Conservation (phyloP, 148 eudicot genomes). For the Pouteria glomerata region DNA sequence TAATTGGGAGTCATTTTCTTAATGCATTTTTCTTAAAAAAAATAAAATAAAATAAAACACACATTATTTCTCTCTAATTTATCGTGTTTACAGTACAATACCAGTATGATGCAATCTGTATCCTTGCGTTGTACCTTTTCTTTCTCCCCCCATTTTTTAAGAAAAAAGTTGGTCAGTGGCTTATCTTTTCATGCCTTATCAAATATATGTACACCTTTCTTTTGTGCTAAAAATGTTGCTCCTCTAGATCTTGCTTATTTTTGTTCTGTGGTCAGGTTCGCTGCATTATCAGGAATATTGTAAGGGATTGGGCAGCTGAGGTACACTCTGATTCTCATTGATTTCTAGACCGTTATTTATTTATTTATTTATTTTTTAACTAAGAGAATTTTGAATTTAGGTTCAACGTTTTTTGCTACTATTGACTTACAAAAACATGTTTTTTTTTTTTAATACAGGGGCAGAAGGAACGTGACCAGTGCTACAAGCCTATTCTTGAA, state of each 20-base stretch:
- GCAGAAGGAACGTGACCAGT: slow-evolving; percentile 84
- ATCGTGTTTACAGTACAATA: no score
- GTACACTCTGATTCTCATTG: slow-evolving; percentile 28
- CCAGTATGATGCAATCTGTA: no score
- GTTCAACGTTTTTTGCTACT: background rate
- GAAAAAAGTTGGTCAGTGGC: background rate
- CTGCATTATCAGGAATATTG: slow-evolving; percentile 85
- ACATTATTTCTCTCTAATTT: background rate
- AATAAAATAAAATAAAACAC: background rate
- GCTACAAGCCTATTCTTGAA: slow-evolving; percentile 86
- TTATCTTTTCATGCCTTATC: background rate
- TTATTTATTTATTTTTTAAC: slow-evolving; percentile 6
- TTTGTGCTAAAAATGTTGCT: background rate
- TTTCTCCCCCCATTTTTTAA: background rate
- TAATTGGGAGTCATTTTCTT: no score
- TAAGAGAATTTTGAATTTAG: background rate
- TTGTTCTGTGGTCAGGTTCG: slow-evolving; percentile 54
- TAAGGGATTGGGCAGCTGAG: slow-evolving; percentile 97
- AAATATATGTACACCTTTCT: slow-evolving; percentile 2
- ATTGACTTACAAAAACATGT: background rate
- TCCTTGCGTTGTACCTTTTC: background rate
- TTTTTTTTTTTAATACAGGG: slow-evolving; percentile 46
- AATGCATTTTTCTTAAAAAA: background rate
- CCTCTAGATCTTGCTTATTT: background rate
- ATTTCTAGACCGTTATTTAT: slow-evolving; percentile 1